Evolutionary conservation across 2,329 filamentous ascomycete genomes (phyloP), one percentile per base, ranked within the genome.

Genomic region (Dothiorella sarmentorum): DNA sequence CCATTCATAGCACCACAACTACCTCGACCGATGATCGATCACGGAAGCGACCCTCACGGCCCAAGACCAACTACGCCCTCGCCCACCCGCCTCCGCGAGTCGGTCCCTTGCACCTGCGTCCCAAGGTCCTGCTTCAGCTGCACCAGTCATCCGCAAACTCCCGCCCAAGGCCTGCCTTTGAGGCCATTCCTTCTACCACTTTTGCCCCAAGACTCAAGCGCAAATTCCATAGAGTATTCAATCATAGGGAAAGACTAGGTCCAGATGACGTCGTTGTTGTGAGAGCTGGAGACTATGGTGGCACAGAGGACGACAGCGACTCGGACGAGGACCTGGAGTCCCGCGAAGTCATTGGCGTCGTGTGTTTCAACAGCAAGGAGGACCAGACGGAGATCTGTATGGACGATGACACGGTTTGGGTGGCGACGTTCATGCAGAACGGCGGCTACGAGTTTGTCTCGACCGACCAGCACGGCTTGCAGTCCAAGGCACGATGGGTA

Each of bases 221-320:
- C 61, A 55, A 78, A 80, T 63, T 84, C 84, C 84, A 86, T 0
- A 80, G 82, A 6, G 78, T 89, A 49, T 86, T 89, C 65, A 79
- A 81, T 55, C 80, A 81, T 20, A 85, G 84, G 65, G 82, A 84
- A 44, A 80, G 84, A 57, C 75, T 92, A 3, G 83, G 86, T 29
- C 79, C 83, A 20, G 84, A 88, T 62, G 89, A 92, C 69, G 76
- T 92, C 11, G 80, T 92, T 59, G 72, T 93, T 44, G 80, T 91
- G 27, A 83, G 82, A 65, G 88, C 87, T 58, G 87, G 90, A 63
- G 82, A 87, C 62, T 91, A 90, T 68, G 66, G 64, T 11, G 63
- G 17, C 58, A 69, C 59, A 47, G 65, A 67, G 61, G 76, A 76
- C 7, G 78, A 82, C 7, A 78, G 82, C 7, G 75, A 75, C 18